A percentile compares a stretch with the other conserved stretches of the same genome.
Conservation (phyloP, 805 yeast species). For the Saturnispora bothae region DNA sequence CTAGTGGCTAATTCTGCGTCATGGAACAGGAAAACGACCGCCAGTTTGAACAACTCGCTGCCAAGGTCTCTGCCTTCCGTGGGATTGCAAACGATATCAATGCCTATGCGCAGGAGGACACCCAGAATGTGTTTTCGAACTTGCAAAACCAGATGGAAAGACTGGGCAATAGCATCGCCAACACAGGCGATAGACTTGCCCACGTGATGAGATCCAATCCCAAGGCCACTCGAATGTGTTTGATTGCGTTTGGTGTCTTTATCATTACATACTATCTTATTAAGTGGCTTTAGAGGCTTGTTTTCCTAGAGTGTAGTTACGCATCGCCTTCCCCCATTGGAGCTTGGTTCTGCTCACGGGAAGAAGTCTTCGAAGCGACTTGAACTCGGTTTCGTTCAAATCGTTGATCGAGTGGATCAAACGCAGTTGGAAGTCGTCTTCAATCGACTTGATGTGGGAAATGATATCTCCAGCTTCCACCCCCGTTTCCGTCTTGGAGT, state of each 20-base stretch:
- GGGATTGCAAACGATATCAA: constrained; percentile 60
- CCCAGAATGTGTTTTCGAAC: constrained; percentile 28
- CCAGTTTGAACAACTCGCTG: constrained; percentile 52
- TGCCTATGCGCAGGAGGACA: constrained; percentile 47
- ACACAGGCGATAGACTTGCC: constrained; percentile 41
- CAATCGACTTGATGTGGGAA: constrained; percentile 42
- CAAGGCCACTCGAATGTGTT: constrained; percentile 48
- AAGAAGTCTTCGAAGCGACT: constrained; percentile 75
- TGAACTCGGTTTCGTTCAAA: constrained; percentile 74
- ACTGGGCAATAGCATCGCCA: constrained; percentile 38
- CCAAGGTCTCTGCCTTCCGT: constrained; percentile 53
- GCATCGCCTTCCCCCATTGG: constrained; percentile 92
- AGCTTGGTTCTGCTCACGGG: constrained; percentile 88
- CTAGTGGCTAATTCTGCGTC: too few species aligned
- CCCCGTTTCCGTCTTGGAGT: constrained; percentile 19
- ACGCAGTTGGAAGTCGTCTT: constrained; percentile 47
- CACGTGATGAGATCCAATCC: constrained; percentile 52
- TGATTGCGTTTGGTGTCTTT: constrained; percentile 41
- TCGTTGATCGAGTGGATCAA: constrained; percentile 54
- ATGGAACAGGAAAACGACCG: constrained; percentile 44
- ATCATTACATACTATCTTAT: constrained; percentile 47
- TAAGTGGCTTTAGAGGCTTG: constrained; percentile 46
- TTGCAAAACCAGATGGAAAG: constrained; percentile 42
- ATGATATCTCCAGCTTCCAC: constrained; percentile 22
- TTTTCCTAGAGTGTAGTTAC: constrained; percentile 77